Evolutionary conservation across 1,139 yeast species (phyloP).

Genomic region (Suhomyces coccinellae): DNA sequence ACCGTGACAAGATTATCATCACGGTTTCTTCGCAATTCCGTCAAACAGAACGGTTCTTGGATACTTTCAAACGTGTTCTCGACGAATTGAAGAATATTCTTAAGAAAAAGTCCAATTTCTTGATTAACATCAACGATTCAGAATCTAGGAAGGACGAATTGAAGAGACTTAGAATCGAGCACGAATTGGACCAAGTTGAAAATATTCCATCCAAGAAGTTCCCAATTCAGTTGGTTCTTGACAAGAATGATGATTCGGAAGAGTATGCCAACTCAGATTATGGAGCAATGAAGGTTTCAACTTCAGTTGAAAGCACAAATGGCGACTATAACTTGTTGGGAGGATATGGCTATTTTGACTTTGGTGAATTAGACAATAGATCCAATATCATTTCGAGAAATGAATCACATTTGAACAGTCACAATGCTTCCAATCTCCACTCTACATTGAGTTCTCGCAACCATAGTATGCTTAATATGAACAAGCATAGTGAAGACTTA

Average conservation of each 20-base stretch:
- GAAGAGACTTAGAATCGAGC: slow-evolving; percentile 36
- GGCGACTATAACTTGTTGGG: slow-evolving; percentile 49
- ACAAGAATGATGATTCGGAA: slow-evolving; percentile 13
- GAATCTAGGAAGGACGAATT: slow-evolving; percentile 36
- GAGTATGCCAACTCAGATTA: slow-evolving; percentile 20
- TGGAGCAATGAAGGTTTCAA: slow-evolving; percentile 7
- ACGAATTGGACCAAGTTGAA: slow-evolving; percentile 36
- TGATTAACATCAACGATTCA: slow-evolving; percentile 37
- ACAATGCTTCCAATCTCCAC: slow-evolving; percentile 21
- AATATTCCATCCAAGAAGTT: slow-evolving; percentile 35
- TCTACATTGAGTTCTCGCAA: slow-evolving; percentile 27
- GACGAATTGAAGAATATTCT: slow-evolving; percentile 53
- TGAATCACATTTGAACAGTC: slow-evolving; percentile 32
- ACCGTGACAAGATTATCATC: slow-evolving; percentile 56
- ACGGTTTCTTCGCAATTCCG: slow-evolving; percentile 74
- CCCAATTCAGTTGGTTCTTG: slow-evolving; percentile 39
- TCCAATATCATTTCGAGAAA: slow-evolving; percentile 32
- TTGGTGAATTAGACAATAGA: slow-evolving; percentile 52
- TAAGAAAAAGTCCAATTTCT: slow-evolving; percentile 38
- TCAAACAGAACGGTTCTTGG: slow-evolving; percentile 67
- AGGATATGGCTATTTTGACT: slow-evolving; percentile 76
- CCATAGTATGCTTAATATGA: slow-evolving; percentile 35
- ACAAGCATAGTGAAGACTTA: slow-evolving; percentile 19
- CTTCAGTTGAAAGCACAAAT: slow-evolving; percentile 11
- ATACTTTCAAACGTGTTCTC: slow-evolving; percentile 61